A percentile compares a stretch with the other conserved stretches of the same genome.
phyloP scores from a whole-genome alignment of 805 yeast species.

The Barnettozyma pratensis region DNA sequence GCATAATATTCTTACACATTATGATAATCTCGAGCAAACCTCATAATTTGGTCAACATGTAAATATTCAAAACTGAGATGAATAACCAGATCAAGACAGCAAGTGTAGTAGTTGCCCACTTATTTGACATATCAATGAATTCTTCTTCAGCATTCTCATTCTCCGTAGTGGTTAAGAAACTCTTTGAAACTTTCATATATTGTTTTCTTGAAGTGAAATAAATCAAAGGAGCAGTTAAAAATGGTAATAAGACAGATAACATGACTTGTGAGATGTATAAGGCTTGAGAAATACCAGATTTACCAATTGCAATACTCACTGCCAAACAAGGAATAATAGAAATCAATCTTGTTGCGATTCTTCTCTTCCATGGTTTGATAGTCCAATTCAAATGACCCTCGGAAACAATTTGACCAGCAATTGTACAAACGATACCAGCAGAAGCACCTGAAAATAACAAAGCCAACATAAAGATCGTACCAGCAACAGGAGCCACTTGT shows the following conservation, averaged over 20 bases:
- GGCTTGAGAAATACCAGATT: conserved; percentile 63
- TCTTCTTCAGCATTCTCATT: conserved; percentile 16
- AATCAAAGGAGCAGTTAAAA: conserved; percentile 78
- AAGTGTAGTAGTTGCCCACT: conserved; percentile 46
- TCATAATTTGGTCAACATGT: conserved; percentile 41
- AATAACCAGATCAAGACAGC: conserved; percentile 65
- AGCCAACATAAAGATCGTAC: conserved; percentile 81
- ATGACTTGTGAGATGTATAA: conserved; percentile 85
- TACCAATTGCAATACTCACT: conserved; percentile 68
- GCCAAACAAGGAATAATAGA: conserved; percentile 78
- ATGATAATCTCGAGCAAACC: not conserved
- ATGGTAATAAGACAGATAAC: conserved; percentile 75
- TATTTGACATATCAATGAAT: conserved; percentile 52
- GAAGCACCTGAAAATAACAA: conserved; percentile 81
- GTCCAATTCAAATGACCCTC: conserved; percentile 89
- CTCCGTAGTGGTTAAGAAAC: conserved; percentile 16
- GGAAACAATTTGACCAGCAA: conserved; percentile 88
- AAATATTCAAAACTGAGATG: conserved; percentile 66
- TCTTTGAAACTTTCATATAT: conserved; percentile 55
- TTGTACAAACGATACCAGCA: conserved; percentile 90
- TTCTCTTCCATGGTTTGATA: conserved; percentile 71
- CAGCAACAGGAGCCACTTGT: conserved; percentile 69
- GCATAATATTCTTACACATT: too few relatives aligned
- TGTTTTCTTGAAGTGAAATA: conserved; percentile 69
- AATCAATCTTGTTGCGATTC: conserved; percentile 71